Evolutionary conservation across 2,329 filamentous ascomycete species (phyloP), one percentile per base, ranked within the genome.

Genomic region (Leptographium galeiforme): DNA sequence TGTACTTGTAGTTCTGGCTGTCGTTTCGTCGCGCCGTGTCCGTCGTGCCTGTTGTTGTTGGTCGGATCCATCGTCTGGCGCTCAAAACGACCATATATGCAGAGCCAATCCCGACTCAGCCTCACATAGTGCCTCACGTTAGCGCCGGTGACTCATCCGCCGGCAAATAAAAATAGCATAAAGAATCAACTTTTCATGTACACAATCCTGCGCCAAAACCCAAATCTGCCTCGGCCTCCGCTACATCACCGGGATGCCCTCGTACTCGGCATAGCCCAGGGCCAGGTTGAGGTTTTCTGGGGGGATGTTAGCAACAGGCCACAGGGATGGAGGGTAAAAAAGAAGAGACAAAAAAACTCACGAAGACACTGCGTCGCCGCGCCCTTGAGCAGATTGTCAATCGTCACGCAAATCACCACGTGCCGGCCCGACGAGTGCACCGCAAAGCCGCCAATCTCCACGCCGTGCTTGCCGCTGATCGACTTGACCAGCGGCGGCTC

Each of bases 381-480:
- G 56, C 90, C 90, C 79, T 96, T 96, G 62, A 93, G 76, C 60
- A 96, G 72, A 70, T 96, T 95, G 70, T 96, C 90, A 63, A 96
- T 95, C 3, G 87, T 95, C 18, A 85, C 87, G 65, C 90, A 94
- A 58, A 97, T 80, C n/a, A 97, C 91, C 0, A 94, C 90, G 51
- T 93, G 79, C 78, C 89, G 93, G 55, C 91, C 91, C 25, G 80
- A 82, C 61, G 80, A 88, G 71, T 96, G 85, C 41, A 96, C 89
- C n/a, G 88, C 89, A 63, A 97, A 97, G 0, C 87, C 90, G 56
- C 93, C 93, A 67, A 98, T 89, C 72, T 97, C 90, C 5, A 95
- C 85, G 25, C 87, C 85, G 66, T 97, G 91, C 72, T 85, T 87
- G 58, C 85, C 82, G 61, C 80, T 80, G 62, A 96, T 96, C 61